Evolutionary conservation across 176 grass and related monocot species (phyloP).

Genomic region (Otatea glauca): DNA sequence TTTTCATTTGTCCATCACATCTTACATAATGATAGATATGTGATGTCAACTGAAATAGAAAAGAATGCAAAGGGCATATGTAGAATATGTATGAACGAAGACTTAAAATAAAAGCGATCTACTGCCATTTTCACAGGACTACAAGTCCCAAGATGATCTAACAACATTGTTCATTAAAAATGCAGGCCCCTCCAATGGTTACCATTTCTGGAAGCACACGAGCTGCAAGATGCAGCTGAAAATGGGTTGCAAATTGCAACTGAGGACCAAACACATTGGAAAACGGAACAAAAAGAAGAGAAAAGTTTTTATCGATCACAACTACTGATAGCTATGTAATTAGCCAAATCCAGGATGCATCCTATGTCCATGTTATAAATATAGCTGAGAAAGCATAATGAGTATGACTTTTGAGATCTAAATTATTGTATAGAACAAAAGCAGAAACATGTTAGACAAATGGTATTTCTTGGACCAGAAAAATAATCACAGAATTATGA

Average conservation of each 20-base stretch:
- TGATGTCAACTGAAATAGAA: slow-evolving; percentile 38
- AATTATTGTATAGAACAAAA: neutral
- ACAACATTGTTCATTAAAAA: neutral
- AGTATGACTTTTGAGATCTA: neutral
- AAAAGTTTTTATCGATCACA: neutral
- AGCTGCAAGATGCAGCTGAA: neutral
- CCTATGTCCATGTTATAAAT: neutral
- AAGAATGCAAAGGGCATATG: slow-evolving; percentile 8
- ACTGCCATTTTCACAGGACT: neutral
- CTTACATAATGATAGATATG: slow-evolving; percentile 31
- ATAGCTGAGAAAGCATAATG: neutral
- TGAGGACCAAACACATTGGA: neutral
- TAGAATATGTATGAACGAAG: slow-evolving; percentile 5
- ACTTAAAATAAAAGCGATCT: neutral
- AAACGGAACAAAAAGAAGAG: slow-evolving; percentile 8
- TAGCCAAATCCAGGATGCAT: neutral
- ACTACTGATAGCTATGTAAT: neutral
- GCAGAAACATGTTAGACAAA: neutral
- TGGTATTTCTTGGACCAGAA: slow-evolving; percentile 1
- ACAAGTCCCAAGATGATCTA: neutral
- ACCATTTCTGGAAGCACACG: neutral
- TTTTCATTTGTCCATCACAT: slow-evolving; percentile 47
- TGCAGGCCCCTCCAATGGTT: neutral
- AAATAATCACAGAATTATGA: slow-evolving; percentile 21
- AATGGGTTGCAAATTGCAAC: neutral